Conservation (phyloP, 495 filamentous ascomycete species). For the Hypoxylon crocopeplum region DNA sequence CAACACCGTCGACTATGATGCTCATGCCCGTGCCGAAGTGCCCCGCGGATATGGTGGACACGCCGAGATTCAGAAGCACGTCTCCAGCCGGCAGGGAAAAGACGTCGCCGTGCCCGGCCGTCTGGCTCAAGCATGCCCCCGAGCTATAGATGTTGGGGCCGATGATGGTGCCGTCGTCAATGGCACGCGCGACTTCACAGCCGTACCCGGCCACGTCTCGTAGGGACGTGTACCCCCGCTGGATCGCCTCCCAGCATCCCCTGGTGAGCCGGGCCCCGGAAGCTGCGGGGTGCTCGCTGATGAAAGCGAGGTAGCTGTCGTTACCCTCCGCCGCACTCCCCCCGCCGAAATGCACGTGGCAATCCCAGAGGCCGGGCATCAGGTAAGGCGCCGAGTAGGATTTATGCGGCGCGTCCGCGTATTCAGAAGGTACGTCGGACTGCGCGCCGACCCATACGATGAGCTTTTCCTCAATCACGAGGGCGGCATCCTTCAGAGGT, state of each 20-base stretch:
- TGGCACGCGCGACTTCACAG: conserved; percentile 50
- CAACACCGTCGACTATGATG: conserved; percentile 54
- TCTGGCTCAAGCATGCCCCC: conserved; percentile 51
- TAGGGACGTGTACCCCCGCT: conserved; percentile 61
- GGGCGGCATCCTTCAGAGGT: conserved; percentile 46
- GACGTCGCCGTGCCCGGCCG: conserved; percentile 57
- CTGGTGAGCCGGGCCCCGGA: conserved; percentile 49
- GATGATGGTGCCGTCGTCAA: conserved; percentile 53
- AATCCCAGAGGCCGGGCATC: conserved; percentile 64
- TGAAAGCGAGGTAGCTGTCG: conserved; percentile 19
- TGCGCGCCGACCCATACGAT: conserved; percentile 54
- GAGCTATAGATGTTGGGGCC: conserved; percentile 59
- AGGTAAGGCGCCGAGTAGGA: conserved; percentile 46
- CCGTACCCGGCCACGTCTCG: conserved; percentile 57
- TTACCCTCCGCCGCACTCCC: conserved; percentile 5
- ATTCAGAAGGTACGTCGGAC: conserved; percentile 43
- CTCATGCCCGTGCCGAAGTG: conserved; percentile 35
- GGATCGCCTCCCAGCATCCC: conserved; percentile 50
- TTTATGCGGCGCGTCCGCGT: conserved; percentile 29
- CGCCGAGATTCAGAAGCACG: conserved; percentile 42
- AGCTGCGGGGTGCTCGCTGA: conserved; percentile 34
- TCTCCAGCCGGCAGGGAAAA: conserved; percentile 46
- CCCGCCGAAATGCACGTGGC: conserved; percentile 54
- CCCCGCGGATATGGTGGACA: conserved; percentile 28
- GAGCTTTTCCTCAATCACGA: conserved; percentile 49